phyloP scores from a whole-genome alignment of 2,329 filamentous ascomycete species.

The Fusarium avenaceum region DNA sequence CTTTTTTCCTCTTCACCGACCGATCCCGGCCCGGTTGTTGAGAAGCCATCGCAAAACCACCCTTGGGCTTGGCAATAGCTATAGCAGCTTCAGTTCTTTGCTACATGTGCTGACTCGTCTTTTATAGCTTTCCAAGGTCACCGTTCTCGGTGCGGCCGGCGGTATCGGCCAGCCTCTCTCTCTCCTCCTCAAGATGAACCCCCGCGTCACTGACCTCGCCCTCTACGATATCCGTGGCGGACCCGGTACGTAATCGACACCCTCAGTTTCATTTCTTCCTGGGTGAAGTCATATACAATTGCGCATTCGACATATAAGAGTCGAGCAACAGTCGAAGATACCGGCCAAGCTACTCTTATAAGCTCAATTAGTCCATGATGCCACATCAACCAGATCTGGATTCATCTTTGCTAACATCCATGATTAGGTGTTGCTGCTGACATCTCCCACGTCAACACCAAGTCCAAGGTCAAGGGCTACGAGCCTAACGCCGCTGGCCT shows the following conservation, averaged over 20 bases:
- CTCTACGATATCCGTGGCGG: conserved; percentile 98
- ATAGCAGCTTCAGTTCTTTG: background rate
- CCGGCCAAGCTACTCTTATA: conserved; percentile 1
- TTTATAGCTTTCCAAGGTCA: conserved; percentile 90
- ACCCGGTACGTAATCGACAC: conserved; percentile 75
- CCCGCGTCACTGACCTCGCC: conserved; percentile 90
- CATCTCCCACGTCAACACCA: conserved; percentile 99
- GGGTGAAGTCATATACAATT: conserved; percentile 2
- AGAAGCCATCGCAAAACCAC: conserved; percentile 1
- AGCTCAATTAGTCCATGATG: conserved; percentile 24
- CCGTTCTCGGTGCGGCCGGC: conserved; percentile 95
- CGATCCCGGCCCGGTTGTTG: conserved; percentile 34
- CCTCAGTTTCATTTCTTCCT: background rate
- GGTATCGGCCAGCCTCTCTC: conserved; percentile 99
- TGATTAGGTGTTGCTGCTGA: conserved; percentile 92
- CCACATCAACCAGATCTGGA: conserved; percentile 33
- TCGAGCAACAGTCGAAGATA: background rate
- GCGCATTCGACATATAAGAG: conserved; percentile 8
- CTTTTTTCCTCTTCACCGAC: conserved; percentile 38
- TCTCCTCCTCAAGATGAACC: conserved; percentile 98
- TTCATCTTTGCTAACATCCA: conserved; percentile 38
- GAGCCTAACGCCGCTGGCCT: conserved; percentile 83
- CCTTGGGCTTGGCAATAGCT: conserved; percentile 4
- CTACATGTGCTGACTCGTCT: conserved; percentile 39
- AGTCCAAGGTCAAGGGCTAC: conserved; percentile 93